Evolutionary conservation across 176 grass and related monocot genomes (phyloP), one percentile per base, ranked within the genome.

Genomic region (Olyra latifolia): DNA sequence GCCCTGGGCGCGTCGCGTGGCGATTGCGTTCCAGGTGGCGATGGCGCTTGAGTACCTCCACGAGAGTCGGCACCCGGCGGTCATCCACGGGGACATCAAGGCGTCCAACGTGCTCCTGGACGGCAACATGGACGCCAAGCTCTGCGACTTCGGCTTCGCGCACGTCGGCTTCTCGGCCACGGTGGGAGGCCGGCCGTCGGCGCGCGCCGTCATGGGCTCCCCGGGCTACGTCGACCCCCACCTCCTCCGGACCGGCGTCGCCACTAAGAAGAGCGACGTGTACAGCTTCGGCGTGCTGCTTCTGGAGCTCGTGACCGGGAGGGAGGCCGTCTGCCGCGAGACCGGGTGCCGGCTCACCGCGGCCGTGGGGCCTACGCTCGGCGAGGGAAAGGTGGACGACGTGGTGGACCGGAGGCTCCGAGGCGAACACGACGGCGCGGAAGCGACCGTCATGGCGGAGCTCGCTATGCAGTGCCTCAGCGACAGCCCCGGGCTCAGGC

Each of bases 211-310:
- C 79, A 82, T 95, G 73, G 92, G 95, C 4, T 95, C 90, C 10
- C 92, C 88, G 3, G 95, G 95, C 0, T 98, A 98, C 85, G 78
- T 93, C 6, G 95, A 98, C 74, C 92, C 92, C 0, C 83, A 98
- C 72, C 81, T 92, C 74, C 88, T 98, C 53, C 90, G 88, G 10
- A 84, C 92, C 15, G 95, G 95, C 4, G 77, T 90, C 48, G 76
- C 93, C 74, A 89, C 90, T 20, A 91, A 85, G 81, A 81, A 88
- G 84, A 98, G 78, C 72, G 95, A 98, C 86, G 90, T 95, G 52
- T 98, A 98, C 83, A 93, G 95, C 90, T 98, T 91, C 73, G 95
- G 95, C 6, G 90, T 98, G 69, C 95, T 98, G n/a, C 77, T 98
- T 55, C 81, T 98, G 47, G 92, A 98, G 77, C 83, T 95, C 63